Percentiles rank a stretch among this genome's conserved stretches.
Evolutionary conservation across 2,329 filamentous ascomycete genomes (phyloP).

Genomic region (Chrysosporium keratinophilum): DNA sequence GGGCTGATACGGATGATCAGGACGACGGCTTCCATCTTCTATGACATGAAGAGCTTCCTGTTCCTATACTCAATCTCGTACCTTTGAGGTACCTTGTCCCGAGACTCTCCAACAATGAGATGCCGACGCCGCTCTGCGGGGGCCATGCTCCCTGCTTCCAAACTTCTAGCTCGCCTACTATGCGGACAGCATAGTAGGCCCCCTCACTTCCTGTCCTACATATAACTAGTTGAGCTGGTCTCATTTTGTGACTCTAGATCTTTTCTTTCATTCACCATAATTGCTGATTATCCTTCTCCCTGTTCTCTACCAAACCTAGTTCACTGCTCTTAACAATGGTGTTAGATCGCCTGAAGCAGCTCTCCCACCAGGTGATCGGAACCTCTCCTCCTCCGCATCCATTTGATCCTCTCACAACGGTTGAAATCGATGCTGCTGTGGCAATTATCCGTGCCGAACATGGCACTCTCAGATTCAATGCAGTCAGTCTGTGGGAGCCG

Average conservation of each 20-base stretch:
- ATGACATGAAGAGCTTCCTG: neutral
- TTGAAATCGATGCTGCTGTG: constrained; percentile 64
- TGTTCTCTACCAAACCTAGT: neutral
- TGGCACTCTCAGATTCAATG: constrained; percentile 68
- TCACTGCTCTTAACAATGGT: constrained; percentile 38
- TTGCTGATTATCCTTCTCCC: neutral
- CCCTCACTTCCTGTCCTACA: constrained; percentile 9
- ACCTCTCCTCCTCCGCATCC: constrained; percentile 52
- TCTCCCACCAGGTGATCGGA: constrained; percentile 52
- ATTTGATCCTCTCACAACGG: constrained; percentile 62
- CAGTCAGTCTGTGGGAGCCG: constrained; percentile 73
- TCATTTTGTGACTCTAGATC: neutral
- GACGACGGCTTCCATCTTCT: neutral
- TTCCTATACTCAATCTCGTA: neutral
- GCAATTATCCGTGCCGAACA: constrained; percentile 59
- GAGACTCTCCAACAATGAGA: neutral
- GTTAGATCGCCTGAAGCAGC: constrained; percentile 53
- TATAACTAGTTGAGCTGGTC: constrained; percentile 6
- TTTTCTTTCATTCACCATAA: neutral
- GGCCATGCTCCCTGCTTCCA: neutral
- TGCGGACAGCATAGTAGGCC: constrained; percentile 34
- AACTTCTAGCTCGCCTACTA: constrained; percentile 43
- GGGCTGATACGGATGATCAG: neutral
- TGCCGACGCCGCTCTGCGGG: constrained; percentile 1
- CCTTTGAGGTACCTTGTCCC: neutral